Percentiles rank a stretch among this genome's conserved stretches.
Evolutionary conservation across 2,329 filamentous ascomycete genomes (phyloP).

Genomic region (Cordyceps fumosorosea): DNA sequence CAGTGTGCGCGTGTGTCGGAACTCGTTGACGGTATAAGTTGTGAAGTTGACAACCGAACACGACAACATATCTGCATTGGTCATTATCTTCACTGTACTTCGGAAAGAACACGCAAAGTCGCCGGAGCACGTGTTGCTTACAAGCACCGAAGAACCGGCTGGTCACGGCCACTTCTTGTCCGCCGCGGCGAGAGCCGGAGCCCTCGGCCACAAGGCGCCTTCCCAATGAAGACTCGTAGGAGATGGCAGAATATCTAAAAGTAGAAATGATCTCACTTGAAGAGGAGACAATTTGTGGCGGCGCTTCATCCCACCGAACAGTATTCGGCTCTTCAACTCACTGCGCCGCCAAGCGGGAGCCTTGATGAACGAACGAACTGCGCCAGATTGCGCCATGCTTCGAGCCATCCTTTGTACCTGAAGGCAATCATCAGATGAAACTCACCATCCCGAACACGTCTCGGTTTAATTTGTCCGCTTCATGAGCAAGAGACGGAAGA

Average conservation of each 20-base stretch:
- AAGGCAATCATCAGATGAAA: background rate
- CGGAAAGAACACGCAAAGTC: background rate
- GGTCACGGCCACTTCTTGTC: background rate
- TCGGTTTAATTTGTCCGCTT: background rate
- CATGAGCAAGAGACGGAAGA: background rate
- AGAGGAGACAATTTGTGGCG: background rate
- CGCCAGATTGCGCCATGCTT: background rate
- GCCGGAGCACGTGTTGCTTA: background rate
- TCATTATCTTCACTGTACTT: background rate
- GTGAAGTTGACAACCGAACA: too few relatives aligned
- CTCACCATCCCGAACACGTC: too few relatives aligned
- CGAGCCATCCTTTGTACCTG: background rate
- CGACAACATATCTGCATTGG: too few relatives aligned
- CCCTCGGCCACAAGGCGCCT: background rate
- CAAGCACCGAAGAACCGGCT: background rate
- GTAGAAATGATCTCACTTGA: background rate
- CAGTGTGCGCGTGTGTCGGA: too few relatives aligned
- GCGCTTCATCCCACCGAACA: background rate
- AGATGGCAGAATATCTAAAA: background rate
- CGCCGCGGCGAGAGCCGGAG: background rate
- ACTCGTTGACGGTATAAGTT: too few relatives aligned
- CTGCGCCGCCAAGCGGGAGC: background rate
- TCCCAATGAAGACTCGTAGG: background rate
- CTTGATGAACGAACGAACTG: background rate
- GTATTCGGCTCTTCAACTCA: background rate